These are phyloP conservation scores for Cyberlindnera bimundalis DNA, from an alignment of 805 yeast genomes.

Conservation along the genomic window DNA sequence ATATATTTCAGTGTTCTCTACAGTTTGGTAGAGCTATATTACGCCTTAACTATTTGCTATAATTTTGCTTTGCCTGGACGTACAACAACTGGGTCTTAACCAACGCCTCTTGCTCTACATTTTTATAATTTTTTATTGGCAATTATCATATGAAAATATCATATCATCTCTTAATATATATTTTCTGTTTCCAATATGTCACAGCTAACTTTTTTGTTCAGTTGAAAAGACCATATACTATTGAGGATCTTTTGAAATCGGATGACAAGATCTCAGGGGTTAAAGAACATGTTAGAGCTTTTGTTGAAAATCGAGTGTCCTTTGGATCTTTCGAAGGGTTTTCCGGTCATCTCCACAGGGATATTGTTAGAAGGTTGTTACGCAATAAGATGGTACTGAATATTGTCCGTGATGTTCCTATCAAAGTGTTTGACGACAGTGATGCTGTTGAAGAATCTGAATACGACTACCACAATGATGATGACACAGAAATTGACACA, in stretches of 20 bases:
- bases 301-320: conserved; percentile 49
- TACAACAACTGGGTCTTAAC: too few species aligned
- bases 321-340: conserved; percentile 74
- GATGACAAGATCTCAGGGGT: conserved; percentile 24
- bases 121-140: too few species aligned
- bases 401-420: conserved; percentile 60
- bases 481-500: conserved; percentile 25
- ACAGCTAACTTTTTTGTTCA: conserved; percentile 24
- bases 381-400: conserved; percentile 63
- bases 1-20: too few species aligned
- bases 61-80: too few species aligned
- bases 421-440: conserved; percentile 47
- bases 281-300: conserved; percentile 39
- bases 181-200: neutral
- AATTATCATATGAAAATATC: too few species aligned
- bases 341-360: conserved; percentile 55
- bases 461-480: conserved; percentile 20
- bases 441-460: neutral
- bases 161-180: neutral
- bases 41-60: too few species aligned
- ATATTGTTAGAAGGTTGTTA: conserved; percentile 43
- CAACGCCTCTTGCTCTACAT: too few species aligned
- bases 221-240: conserved; percentile 24
- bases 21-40: too few species aligned
- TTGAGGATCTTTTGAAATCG: conserved; percentile 17